Conservation (phyloP, 768 basidiomycete species). For the Lanmaoa rubissima region DNA sequence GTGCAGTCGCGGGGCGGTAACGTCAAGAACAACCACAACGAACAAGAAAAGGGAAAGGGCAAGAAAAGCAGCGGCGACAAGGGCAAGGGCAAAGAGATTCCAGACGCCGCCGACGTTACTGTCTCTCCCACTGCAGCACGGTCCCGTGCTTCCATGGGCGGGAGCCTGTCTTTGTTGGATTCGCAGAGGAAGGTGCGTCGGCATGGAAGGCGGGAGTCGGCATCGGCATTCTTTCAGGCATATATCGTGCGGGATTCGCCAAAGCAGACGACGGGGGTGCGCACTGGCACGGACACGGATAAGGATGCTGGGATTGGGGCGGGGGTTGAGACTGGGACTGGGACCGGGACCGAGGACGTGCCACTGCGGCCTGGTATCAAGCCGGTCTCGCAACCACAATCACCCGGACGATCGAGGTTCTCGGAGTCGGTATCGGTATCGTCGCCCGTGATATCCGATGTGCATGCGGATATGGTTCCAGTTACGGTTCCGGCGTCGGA, state of each 20-base stretch:
- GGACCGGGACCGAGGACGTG: neutral
- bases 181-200: neutral
- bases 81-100: neutral
- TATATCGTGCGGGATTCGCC: slow-evolving; percentile 17
- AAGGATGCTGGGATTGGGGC: neutral
- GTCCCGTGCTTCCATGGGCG: neutral
- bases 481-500: neutral
- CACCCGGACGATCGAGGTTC: neutral
- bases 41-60: neutral
- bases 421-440: neutral
- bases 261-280: neutral
- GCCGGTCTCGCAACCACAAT: neutral
- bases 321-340: neutral
- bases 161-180: neutral
- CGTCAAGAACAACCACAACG: neutral
- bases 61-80: neutral
- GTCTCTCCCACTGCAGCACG: neutral
- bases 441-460: neutral
- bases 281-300: neutral
- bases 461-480: neutral
- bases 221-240: slow-evolving; percentile 14
- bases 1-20: neutral
- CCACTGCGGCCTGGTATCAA: neutral
- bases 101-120: neutral
- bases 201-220: slow-evolving; percentile 11